These are phyloP conservation scores for Neopestalotiopsis rosae DNA, from an alignment of 2,329 filamentous ascomycete genomes.

Conservation along the genomic window DNA sequence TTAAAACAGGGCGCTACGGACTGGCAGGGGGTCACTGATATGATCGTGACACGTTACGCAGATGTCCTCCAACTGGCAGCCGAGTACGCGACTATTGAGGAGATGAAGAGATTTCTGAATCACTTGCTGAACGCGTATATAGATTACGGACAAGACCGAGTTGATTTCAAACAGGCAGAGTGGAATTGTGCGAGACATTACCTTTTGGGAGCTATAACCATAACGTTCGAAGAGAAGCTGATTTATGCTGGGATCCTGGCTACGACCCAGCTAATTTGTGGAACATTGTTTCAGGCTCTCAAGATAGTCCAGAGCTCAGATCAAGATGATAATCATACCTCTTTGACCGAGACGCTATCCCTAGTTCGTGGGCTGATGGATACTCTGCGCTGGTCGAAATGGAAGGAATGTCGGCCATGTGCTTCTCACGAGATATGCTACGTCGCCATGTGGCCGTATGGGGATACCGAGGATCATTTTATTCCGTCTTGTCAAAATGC, in stretches of 20 bases:
- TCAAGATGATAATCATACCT: slow-evolving; percentile 5
- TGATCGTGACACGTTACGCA: slow-evolving; percentile 68
- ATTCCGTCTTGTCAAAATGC: slow-evolving; percentile 32
- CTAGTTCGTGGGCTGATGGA: slow-evolving; percentile 29
- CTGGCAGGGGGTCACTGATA: slow-evolving; percentile 73
- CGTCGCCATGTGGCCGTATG: slow-evolving; percentile 45
- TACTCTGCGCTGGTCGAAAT: slow-evolving; percentile 39
- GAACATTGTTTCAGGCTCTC: slow-evolving; percentile 34
- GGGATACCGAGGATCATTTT: slow-evolving; percentile 35
- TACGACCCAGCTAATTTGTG: slow-evolving; percentile 26
- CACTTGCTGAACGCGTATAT: slow-evolving; percentile 48
- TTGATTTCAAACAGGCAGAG: slow-evolving; percentile 43
- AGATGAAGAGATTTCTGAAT: slow-evolving; percentile 39
- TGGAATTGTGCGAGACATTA: slow-evolving; percentile 54
- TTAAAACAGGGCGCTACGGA: slow-evolving; percentile 42
- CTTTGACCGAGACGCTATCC: slow-evolving; percentile 17
- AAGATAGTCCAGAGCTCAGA: slow-evolving; percentile 28
- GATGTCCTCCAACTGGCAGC: slow-evolving; percentile 54
- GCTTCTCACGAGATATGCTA: slow-evolving; percentile 40
- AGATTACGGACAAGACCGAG: slow-evolving; percentile 42
- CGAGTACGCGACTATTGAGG: slow-evolving; percentile 30
- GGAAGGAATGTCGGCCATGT: slow-evolving; percentile 41
- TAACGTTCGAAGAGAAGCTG: slow-evolving; percentile 48
- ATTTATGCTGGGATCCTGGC: slow-evolving; percentile 47
- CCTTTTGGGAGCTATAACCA: slow-evolving; percentile 32